These are phyloP conservation scores for Cyanidiococcus yangmingshanensis DNA, from an alignment of 23 red algal genomes.

Conservation along the genomic window DNA sequence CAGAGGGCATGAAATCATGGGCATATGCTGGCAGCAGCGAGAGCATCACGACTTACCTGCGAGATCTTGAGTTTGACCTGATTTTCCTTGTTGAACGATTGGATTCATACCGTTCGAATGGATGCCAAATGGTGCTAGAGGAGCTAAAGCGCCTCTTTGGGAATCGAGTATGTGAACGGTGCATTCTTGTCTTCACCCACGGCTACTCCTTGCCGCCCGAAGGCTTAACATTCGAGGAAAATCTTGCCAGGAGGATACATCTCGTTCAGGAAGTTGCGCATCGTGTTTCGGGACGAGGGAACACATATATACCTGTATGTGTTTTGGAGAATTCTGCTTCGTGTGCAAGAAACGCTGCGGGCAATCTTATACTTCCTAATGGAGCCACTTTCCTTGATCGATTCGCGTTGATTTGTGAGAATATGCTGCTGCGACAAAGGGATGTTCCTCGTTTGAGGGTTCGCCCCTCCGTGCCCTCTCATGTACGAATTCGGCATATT, in stretches of 20 bases:
- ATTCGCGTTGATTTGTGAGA: background rate
- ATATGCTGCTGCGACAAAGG: background rate
- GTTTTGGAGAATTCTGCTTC: background rate
- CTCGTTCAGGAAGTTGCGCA: background rate
- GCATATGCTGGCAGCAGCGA: background rate
- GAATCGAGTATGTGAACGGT: background rate
- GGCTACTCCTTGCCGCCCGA: background rate
- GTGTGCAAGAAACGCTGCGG: background rate
- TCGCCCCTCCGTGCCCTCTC: background rate
- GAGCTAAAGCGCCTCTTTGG: background rate
- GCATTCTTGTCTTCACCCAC: conserved; percentile 8
- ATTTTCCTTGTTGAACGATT: background rate
- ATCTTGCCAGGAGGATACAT: conserved; percentile 7
- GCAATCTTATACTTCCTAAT: background rate
- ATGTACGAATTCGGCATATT: background rate
- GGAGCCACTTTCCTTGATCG: conserved; percentile 1
- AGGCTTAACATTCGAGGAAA: conserved; percentile 6
- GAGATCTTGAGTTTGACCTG: background rate
- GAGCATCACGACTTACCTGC: background rate
- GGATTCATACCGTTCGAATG: background rate
- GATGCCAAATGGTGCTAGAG: background rate
- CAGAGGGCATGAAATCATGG: background rate
- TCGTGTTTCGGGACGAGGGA: background rate
- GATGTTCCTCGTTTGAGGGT: background rate
- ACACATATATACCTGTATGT: background rate